Evolutionary conservation across 805 yeast species (phyloP), one percentile per base, ranked within the genome.

Genomic region (Metschnikowia colocasiae): DNA sequence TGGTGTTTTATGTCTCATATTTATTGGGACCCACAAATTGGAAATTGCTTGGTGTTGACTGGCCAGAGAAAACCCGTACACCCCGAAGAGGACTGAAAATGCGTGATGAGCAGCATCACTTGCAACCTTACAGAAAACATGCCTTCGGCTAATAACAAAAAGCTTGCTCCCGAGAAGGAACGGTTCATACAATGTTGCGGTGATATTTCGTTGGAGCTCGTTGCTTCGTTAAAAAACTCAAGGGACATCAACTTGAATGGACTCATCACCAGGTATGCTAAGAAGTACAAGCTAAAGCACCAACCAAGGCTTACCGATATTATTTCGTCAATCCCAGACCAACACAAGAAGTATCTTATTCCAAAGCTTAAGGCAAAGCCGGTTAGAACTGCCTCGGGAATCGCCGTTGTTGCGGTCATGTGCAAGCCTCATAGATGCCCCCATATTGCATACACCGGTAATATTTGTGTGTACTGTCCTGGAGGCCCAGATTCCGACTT

Each of bases 341-440:
- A 92, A 62, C 86, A 92, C 68, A 89, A 88, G 66, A 89, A 89
- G 63, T 90, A 90, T 60, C 69, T 94, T 46, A 74, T 94, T 33
- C 99, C 98, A 2, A 91, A 91, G 68, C 75, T 94, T 39, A 88
- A 94, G 68, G 99, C 99, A n/a, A 94, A 94, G 66, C 99, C 99
- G 0, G 98, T 94, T 38, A 79, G 99, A 67, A 94, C 99, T 0
- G 99, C 99, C 0, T 87, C 96, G 9, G 99, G 99, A 59, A 95
- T 94, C 49, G 99, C 99, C 8, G 99, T 94, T 18, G 98, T 94
- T 38, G 99, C 99, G 0, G 98, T 94, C 27, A 94, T 94, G 98
- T 91, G 97, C 73, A 94, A 94, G 67, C 99, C 99, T 2, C 99
- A 94, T 67, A 79, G 99, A 71, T 94, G 99, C 68, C 99, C 99